Evolutionary conservation across 1,284 basidiomycete species (phyloP), one percentile per base, ranked within the genome.

Genomic region (Cryptococcus sp.): DNA sequence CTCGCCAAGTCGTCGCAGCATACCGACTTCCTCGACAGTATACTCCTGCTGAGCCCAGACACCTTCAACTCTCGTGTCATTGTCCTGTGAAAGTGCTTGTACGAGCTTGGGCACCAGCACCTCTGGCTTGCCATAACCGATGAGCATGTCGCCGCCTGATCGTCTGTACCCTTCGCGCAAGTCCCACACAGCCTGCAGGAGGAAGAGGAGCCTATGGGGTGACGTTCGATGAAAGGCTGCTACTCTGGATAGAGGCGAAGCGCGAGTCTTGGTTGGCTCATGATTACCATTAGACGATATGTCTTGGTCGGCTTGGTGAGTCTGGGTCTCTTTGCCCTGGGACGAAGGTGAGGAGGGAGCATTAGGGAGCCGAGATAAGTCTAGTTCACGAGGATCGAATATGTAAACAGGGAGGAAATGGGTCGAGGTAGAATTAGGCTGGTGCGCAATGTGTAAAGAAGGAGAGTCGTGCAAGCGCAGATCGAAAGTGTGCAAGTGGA

Each of bases 371-470:
- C 77, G 79, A 10, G 78, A 78, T 19, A 83, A 72, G 59, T 84
- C 83, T 54, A 84, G 68, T 60, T 80, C 78, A 7, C 80, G 73
- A 52, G 82, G 81, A 62, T 83, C 81, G 52, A 83, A 81, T 55
- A 83, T 80, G 67, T 80, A 84, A 47, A 84, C 65, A 2, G 83
- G 83, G 3, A 85, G 69, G 54, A 84, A 75, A 55, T 82, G 78
- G 10, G 80, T 81, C 11, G 62, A 61, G 34, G 59, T 46, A 46
- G 60, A 47, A 38, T 58, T 58, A 19, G 58, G 49, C 17, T 56
- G 48, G 63, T 79, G 75, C 0, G 79, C 65, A n/a, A 71, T 58
- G 54, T 79, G 76, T 37, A 83, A 74, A n/a, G 81, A 74, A 3
- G 80, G 80, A 38, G 82, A 81, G 67, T 84, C 83, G 58, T 80